phyloP scores from a whole-genome alignment of 139 green algal species.

The Volvox africanus region DNA sequence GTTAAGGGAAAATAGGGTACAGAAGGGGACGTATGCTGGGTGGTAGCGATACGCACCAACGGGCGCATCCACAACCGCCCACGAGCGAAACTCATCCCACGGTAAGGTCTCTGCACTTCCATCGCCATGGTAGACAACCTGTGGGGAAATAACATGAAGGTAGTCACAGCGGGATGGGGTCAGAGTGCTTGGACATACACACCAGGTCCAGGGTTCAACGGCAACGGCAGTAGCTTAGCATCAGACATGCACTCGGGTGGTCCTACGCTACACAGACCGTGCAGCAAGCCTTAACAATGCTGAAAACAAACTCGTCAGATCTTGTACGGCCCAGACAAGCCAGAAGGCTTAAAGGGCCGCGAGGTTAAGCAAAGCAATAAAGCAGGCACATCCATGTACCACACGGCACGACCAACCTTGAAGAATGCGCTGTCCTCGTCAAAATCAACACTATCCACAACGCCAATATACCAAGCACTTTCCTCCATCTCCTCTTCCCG shows the following conservation, averaged over 20 bases:
- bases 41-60: not conserved
- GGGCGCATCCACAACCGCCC: not conserved
- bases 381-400: not conserved
- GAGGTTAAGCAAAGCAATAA: no score
- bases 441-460: not conserved
- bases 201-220: no score
- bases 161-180: no score
- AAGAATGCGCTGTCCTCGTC: not conserved
- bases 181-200: no score
- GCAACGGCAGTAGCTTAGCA: no score
- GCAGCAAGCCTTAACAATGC: no score
- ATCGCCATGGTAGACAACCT: not conserved
- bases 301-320: not conserved
- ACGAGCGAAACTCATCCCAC: slow-evolving; percentile 11
- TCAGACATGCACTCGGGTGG: no score
- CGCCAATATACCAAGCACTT: not conserved
- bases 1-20: not conserved
- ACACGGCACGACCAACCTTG: not conserved
- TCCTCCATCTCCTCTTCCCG: not conserved
- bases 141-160: no score
- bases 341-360: no score
- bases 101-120: not conserved
- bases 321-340: no score
- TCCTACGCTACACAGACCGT: no score
- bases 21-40: no score